Evolutionary conservation across 176 grass and related monocot genomes (phyloP).

Genomic region (Carex scoparia): DNA sequence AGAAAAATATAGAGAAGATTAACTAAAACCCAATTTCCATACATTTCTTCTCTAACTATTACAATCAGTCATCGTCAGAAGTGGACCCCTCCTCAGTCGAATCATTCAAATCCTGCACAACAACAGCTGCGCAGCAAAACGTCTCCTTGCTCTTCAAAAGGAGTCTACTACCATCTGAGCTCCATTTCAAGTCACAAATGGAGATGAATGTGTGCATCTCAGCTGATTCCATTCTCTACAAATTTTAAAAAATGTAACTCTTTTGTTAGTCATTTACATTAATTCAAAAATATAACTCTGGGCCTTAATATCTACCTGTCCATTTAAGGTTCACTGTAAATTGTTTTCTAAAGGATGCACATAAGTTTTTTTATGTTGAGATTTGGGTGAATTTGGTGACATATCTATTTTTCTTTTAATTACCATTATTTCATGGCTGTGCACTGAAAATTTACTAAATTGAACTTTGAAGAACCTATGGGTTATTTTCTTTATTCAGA

Average conservation of each 20-base stretch:
- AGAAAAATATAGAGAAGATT: neutral
- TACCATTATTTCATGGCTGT: too few species aligned
- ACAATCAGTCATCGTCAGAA: conserved; percentile 42
- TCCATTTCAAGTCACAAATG: conserved; percentile 87
- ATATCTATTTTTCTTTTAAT: too few species aligned
- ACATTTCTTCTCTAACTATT: neutral
- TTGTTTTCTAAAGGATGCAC: neutral
- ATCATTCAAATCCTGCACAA: conserved; percentile 42
- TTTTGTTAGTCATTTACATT: neutral
- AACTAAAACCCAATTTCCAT: neutral
- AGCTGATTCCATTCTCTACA: too few species aligned
- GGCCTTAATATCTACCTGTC: neutral
- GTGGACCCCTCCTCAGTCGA: conserved; percentile 38
- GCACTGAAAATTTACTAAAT: too few species aligned
- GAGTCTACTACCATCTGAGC: conserved; percentile 53
- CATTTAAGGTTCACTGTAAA: neutral
- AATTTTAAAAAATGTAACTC: too few species aligned
- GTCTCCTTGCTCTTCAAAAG: conserved; percentile 77
- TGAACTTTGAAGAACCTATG: too few species aligned
- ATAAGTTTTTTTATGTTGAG: conserved; percentile 38
- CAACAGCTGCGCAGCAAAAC: conserved; percentile 73
- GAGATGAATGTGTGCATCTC: too few species aligned
- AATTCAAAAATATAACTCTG: neutral
- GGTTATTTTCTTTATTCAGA: too few species aligned
- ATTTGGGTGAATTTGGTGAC: too few species aligned